Percentiles rank a stretch among this genome's conserved stretches.
These are phyloP conservation scores for Fusarium scirpi DNA, from an alignment of 2,329 filamentous ascomycete genomes.

Conservation along the genomic window DNA sequence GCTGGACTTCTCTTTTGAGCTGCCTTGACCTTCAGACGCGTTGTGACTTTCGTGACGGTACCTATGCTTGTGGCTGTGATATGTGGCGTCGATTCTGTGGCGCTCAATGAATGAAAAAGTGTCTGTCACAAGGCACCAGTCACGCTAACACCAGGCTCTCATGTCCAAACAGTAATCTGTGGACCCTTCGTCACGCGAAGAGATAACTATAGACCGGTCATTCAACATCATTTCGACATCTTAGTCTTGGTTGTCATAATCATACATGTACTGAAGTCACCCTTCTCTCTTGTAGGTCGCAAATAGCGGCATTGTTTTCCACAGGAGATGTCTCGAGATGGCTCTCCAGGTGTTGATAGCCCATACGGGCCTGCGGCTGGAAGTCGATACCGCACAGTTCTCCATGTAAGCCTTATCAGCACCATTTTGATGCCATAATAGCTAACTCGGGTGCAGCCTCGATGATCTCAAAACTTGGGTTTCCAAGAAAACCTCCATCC, in stretches of 20 bases:
- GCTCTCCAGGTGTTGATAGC: constrained; percentile 91
- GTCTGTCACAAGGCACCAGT: constrained; percentile 50
- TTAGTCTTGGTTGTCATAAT: constrained; percentile 25
- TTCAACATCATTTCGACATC: constrained; percentile 21
- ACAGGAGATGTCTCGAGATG: constrained; percentile 74
- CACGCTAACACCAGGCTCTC: constrained; percentile 48
- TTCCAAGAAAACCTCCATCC: constrained; percentile 77
- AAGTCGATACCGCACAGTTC: constrained; percentile 81
- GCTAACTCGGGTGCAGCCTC: constrained; percentile 64
- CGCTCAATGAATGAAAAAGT: constrained; percentile 34
- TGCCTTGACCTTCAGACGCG: constrained; percentile 15
- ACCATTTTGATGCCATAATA: not conserved
- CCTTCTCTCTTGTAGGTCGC: constrained; percentile 37
- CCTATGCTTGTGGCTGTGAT: constrained; percentile 31
- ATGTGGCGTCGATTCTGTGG: constrained; percentile 33
- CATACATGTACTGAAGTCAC: constrained; percentile 28
- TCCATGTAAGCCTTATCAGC: constrained; percentile 66
- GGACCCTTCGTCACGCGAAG: constrained; percentile 47
- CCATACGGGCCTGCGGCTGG: constrained; percentile 89
- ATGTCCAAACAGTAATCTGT: constrained; percentile 33
- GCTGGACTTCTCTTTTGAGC: not conserved
- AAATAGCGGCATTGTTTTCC: constrained; percentile 46
- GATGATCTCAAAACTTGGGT: constrained; percentile 90
- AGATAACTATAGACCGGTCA: constrained; percentile 26
- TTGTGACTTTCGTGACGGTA: constrained; percentile 6